Conservation (phyloP, 1,139 yeast genomes). For the Yamadazyma mexicana region DNA sequence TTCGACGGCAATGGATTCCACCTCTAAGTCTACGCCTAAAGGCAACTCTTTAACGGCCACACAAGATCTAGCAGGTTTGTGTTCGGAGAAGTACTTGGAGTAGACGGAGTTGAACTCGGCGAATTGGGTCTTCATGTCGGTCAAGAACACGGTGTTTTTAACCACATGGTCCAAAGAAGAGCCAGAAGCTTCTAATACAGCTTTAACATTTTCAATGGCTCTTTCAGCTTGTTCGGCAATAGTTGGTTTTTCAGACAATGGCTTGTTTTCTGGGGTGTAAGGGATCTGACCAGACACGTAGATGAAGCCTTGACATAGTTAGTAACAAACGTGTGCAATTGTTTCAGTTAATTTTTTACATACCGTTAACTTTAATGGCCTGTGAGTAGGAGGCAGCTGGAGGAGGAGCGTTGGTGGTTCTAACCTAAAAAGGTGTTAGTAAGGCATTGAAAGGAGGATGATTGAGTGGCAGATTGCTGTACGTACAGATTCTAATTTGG, state of each 20-base stretch:
- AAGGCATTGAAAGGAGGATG: slow-evolving; percentile 4
- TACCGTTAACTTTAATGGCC: slow-evolving; percentile 84
- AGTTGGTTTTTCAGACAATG: slow-evolving; percentile 63
- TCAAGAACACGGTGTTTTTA: slow-evolving; percentile 83
- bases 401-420: slow-evolving; percentile 82
- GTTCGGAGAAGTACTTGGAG: slow-evolving; percentile 73
- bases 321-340: too few species aligned
- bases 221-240: slow-evolving; percentile 85
- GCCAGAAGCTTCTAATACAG: slow-evolving; percentile 77
- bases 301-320: slow-evolving; percentile 55
- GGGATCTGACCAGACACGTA: slow-evolving; percentile 97
- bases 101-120: slow-evolving; percentile 82
- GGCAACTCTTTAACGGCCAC: slow-evolving; percentile 90
- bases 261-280: slow-evolving; percentile 77
- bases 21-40: slow-evolving; percentile 70
- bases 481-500: slow-evolving; percentile 51
- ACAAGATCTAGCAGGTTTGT: slow-evolving; percentile 95
- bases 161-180: slow-evolving; percentile 80
- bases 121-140: slow-evolving; percentile 77
- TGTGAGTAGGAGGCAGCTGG: slow-evolving; percentile 96
- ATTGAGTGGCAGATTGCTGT: too few species aligned
- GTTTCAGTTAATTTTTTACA: slow-evolving; percentile 19
- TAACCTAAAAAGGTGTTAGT: slow-evolving; percentile 43
- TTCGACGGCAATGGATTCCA: slow-evolving; percentile 81
- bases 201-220: slow-evolving; percentile 72